Percentiles rank a stretch among this genome's conserved stretches.
phyloP scores from a whole-genome alignment of 2,329 filamentous ascomycete species.

The Hypoxylon sp. region DNA sequence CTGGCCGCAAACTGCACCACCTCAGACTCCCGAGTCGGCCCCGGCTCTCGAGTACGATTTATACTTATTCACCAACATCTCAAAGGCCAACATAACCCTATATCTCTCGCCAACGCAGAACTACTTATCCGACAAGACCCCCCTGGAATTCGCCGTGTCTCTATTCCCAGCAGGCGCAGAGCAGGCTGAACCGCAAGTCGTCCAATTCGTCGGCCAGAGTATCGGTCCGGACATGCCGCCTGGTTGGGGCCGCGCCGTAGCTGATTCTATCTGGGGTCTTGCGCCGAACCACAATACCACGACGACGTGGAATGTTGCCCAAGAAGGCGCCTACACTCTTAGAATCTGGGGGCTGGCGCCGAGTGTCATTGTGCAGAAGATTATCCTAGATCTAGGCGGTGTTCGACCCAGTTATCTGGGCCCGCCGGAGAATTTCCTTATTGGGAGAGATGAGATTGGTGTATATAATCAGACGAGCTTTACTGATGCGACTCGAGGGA shows the following conservation, averaged over 20 bases:
- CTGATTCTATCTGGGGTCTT: conserved; percentile 63
- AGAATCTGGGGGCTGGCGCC: conserved; percentile 67
- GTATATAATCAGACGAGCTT: conserved; percentile 59
- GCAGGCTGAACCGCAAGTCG: conserved; percentile 51
- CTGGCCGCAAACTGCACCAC: conserved; percentile 65
- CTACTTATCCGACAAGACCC: conserved; percentile 64
- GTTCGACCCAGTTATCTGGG: conserved; percentile 69
- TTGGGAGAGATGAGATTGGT: conserved; percentile 59
- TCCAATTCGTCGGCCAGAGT: conserved; percentile 61
- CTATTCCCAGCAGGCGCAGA: conserved; percentile 54
- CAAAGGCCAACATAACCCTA: conserved; percentile 62
- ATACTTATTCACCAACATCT: conserved; percentile 70
- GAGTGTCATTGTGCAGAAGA: conserved; percentile 69
- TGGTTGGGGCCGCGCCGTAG: conserved; percentile 62
- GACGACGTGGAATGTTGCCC: conserved; percentile 59
- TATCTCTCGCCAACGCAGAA: conserved; percentile 69
- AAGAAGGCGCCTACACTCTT: conserved; percentile 64
- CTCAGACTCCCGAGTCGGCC: conserved; percentile 63
- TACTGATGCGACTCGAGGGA: conserved; percentile 37
- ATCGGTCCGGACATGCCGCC: conserved; percentile 59
- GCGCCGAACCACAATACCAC: conserved; percentile 61
- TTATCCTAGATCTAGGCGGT: conserved; percentile 69
- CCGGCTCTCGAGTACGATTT: conserved; percentile 73
- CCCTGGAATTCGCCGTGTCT: conserved; percentile 57
- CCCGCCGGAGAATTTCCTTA: conserved; percentile 68